These are phyloP conservation scores for Beta lomatogona DNA, from an alignment of 179 eudicot genomes.

Conservation along the genomic window DNA sequence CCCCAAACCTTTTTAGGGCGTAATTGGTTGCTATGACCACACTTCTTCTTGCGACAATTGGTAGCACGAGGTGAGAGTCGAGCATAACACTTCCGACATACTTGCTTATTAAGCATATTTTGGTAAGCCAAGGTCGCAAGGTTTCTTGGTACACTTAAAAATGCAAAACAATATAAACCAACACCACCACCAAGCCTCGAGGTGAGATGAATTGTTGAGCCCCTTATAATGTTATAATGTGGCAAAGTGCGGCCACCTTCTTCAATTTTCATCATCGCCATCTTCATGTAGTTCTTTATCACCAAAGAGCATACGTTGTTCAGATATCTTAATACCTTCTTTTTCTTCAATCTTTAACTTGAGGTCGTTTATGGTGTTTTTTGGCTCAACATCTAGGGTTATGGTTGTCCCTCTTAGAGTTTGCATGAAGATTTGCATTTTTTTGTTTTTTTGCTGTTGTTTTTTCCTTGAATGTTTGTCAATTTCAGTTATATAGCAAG, in stretches of 20 bases:
- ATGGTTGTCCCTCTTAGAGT: constrained; percentile 27
- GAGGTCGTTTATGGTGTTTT: constrained; percentile 20
- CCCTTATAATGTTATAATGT: constrained; percentile 13
- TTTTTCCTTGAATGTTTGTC: background rate
- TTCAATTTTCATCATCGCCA: background rate
- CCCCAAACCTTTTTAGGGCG: constrained; percentile 2
- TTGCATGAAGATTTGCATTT: constrained; percentile 32
- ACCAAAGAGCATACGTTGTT: constrained; percentile 1
- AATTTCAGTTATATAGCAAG: background rate
- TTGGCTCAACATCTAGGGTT: constrained; percentile 26
- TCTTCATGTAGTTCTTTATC: background rate
- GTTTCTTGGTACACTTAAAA: background rate
- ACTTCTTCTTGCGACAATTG: constrained; percentile 33
- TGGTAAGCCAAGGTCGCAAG: background rate
- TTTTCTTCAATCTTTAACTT: constrained; percentile 23
- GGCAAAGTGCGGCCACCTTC: background rate
- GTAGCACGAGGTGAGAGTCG: constrained; percentile 19
- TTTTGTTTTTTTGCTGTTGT: background rate
- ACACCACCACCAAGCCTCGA: constrained; percentile 14
- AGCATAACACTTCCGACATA: constrained; percentile 27
- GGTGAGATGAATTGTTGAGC: constrained; percentile 10
- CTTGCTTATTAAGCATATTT: constrained; percentile 15
- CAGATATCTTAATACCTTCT: constrained; percentile 12
- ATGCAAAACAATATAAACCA: too few species aligned
- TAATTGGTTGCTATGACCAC: constrained; percentile 30